phyloP scores from a whole-genome alignment of 768 basidiomycete species.

The Lactarius psammicola region DNA sequence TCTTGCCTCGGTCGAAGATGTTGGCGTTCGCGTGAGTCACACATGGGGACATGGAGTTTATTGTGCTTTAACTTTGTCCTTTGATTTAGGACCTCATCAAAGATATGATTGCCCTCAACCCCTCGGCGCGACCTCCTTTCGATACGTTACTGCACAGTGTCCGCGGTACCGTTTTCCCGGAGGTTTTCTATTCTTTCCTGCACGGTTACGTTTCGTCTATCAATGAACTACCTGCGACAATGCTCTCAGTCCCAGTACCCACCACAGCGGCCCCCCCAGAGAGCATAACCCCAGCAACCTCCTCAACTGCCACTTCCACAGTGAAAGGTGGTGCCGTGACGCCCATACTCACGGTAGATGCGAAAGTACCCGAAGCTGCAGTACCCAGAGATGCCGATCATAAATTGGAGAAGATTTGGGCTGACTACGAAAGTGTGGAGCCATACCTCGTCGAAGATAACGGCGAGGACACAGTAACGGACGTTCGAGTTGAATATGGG shows the following conservation, averaged over 20 bases:
- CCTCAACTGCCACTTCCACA: conserved; percentile 23
- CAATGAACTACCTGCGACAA: conserved; percentile 58
- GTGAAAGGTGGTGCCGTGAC: conserved; percentile 18
- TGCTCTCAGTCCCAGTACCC: conserved; percentile 38
- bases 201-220: conserved; percentile 84
- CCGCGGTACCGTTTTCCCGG: conserved; percentile 81
- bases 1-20: conserved; percentile 74
- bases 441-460: conserved; percentile 58
- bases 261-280: conserved; percentile 8
- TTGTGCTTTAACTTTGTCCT: conserved; percentile 1
- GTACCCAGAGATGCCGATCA: conserved; percentile 84
- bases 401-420: conserved; percentile 79
- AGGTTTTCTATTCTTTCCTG: conserved; percentile 92
- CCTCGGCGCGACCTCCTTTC: conserved; percentile 74
- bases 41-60: conserved; percentile 5
- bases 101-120: conserved; percentile 86
- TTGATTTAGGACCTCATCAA: conserved; percentile 70
- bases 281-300: conserved; percentile 11
- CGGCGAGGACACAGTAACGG: conserved; percentile 47
- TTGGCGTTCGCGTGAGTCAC: conserved; percentile 69
- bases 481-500: conserved; percentile 58
- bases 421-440: conserved; percentile 81
- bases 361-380: conserved; percentile 34
- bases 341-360: conserved; percentile 15
- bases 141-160: conserved; percentile 72